A percentile compares a stretch with the other conserved stretches of the same genome.
These are phyloP conservation scores for Xanthoconium stramineum DNA, from an alignment of 768 basidiomycete species.

Conservation along the genomic window DNA sequence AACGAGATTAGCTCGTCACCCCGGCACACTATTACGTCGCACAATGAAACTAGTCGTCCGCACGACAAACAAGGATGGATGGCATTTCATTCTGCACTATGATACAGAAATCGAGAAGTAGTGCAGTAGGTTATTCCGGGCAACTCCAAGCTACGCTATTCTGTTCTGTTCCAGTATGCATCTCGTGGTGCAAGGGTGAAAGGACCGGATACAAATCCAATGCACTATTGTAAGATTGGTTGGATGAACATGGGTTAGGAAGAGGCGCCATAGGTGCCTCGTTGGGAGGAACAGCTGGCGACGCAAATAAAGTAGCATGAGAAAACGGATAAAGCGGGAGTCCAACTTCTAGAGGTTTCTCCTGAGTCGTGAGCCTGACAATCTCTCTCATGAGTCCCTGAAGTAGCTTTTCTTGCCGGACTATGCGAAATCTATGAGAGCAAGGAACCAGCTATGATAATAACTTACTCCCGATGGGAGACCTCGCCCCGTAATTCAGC, in stretches of 20 bases:
- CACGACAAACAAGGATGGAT: not conserved
- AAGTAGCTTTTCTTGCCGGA: slow-evolving; percentile 77
- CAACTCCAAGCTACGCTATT: slow-evolving; percentile 6
- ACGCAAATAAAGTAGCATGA: slow-evolving; percentile 59
- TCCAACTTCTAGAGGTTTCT: slow-evolving; percentile 75
- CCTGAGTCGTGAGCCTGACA: slow-evolving; percentile 76
- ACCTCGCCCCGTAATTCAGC: slow-evolving; percentile 75
- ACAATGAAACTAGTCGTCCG: not conserved
- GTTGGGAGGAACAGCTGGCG: slow-evolving; percentile 37
- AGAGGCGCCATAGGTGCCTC: slow-evolving; percentile 29
- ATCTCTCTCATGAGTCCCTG: slow-evolving; percentile 86
- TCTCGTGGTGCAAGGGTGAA: slow-evolving; percentile 8
- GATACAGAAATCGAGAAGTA: slow-evolving; percentile 4
- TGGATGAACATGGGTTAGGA: slow-evolving; percentile 21
- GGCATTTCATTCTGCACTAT: not conserved
- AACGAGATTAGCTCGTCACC: slow-evolving; percentile 1
- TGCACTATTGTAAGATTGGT: slow-evolving; percentile 4
- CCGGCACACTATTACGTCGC: not conserved
- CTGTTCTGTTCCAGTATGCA: slow-evolving; percentile 4
- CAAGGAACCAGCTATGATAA: not conserved
- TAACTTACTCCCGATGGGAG: slow-evolving; percentile 77
- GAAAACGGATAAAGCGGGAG: slow-evolving; percentile 82
- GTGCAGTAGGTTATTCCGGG: slow-evolving; percentile 2
- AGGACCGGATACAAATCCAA: slow-evolving; percentile 10
- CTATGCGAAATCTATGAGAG: slow-evolving; percentile 36